Base-by-base conservation (phyloP, 2,329 filamentous ascomycete species). In the Diplocarpon mali region DNA sequence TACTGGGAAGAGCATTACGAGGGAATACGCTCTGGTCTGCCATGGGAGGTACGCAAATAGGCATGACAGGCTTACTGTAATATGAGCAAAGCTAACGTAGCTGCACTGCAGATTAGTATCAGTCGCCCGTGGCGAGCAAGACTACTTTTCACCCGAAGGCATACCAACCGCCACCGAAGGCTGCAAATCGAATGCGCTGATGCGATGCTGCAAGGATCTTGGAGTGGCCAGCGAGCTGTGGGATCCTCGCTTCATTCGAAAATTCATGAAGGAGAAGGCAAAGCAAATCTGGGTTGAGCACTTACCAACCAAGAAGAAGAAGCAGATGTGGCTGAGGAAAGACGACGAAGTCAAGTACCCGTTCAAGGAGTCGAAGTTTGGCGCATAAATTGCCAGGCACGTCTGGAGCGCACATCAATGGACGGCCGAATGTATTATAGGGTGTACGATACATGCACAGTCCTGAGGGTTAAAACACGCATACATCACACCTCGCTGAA, bases 191-290 rank as follows among this genome's bases (percentile, higher is more conserved):
- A 98, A 98, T 62, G 92, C 92, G 11, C 73, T 98, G 54, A 93
- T 96, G 80, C 85, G 92, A 47, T 96, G 90, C 74, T 96, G 92
- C 72, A 98, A 98, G 69, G 92, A 98, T 64, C 69, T 98, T 28
- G 92, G 92, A 30, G 84, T 98, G 53, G 92, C 87, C 1, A 89
- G 83, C 53, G 92, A 98, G 67, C 75, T 98, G 15, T 98, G 92
- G 92, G 92, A 98, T 67, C 92, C 92, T 30, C 72, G 85, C 44
- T 98, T 84, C 68, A 87, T 96, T 53, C 78, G 85, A 57, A 76
- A 75, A 56, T 98, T 87, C 68, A 84, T 84, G 71, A 78, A 78
- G 57, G 68, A 80, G 56, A 68, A 84, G 60, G 81, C 80, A 45
- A 78, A 81, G 57, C 85, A 95, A 70, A 72, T 81, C 29, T 95